phyloP scores from a whole-genome alignment of 176 grass and related monocot genomes.

The Aegilops umbellulata region DNA sequence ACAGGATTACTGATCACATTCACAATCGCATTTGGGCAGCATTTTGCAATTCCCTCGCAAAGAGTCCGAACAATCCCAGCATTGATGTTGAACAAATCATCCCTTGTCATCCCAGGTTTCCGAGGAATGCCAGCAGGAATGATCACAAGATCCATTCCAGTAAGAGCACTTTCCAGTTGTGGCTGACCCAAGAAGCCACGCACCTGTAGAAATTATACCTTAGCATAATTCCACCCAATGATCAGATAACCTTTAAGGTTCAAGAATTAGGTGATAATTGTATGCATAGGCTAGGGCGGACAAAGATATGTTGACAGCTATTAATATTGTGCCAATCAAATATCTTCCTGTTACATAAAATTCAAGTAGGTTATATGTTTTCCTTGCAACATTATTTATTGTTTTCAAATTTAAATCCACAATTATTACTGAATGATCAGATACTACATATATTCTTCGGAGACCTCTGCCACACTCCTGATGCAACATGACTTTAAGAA shows the following conservation, averaged over 20 bases:
- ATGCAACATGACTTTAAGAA: background rate
- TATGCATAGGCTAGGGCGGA: background rate
- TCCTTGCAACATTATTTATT: background rate
- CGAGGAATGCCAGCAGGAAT: slow-evolving; percentile 89
- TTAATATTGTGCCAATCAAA: background rate
- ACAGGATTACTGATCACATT: slow-evolving; percentile 97
- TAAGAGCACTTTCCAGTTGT: slow-evolving; percentile 75
- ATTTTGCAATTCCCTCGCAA: slow-evolving; percentile 80
- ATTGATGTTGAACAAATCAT: slow-evolving; percentile 97
- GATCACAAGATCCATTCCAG: slow-evolving; percentile 90
- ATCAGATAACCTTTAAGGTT: background rate
- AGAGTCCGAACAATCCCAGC: slow-evolving; percentile 81
- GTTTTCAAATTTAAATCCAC: background rate
- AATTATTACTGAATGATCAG: background rate
- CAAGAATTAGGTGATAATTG: background rate
- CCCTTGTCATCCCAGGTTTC: slow-evolving; percentile 93
- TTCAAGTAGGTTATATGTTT: background rate
- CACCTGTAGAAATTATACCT: slow-evolving; percentile 47
- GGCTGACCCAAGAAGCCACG: slow-evolving; percentile 79
- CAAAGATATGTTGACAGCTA: background rate
- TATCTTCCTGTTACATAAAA: background rate
- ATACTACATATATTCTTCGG: background rate
- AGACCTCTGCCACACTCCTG: background rate
- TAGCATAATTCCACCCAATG: background rate
- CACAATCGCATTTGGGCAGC: slow-evolving; percentile 77